Percentiles rank a stretch among this genome's conserved stretches.
These are phyloP conservation scores for Lipomyces spencermartinsiae DNA, from an alignment of 805 yeast genomes.

Conservation along the genomic window DNA sequence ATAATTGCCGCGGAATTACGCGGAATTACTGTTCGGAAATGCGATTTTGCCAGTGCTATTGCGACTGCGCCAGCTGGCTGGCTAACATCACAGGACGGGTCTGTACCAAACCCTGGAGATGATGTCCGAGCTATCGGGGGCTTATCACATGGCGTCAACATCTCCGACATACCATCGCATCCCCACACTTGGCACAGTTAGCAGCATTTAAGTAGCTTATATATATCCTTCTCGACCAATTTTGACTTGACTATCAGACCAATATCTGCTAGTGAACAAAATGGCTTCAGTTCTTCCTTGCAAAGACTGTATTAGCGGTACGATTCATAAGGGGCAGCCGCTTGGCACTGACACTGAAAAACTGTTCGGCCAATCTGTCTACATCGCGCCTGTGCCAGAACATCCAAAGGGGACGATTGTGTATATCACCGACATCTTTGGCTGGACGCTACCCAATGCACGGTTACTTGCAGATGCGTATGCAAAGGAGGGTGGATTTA, in stretches of 20 bases:
- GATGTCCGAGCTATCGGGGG: not conserved
- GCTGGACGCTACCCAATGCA: constrained; percentile 29
- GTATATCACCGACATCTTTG: constrained; percentile 26
- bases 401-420: constrained; percentile 26
- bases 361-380: constrained; percentile 10
- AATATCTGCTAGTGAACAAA: not conserved
- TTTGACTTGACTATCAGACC: not conserved
- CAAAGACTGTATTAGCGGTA: constrained; percentile 16
- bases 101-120: not conserved
- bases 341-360: constrained; percentile 14
- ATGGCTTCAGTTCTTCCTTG: constrained; percentile 17
- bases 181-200: not conserved
- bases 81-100: no score
- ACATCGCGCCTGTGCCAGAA: constrained; percentile 18
- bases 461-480: constrained; percentile 31
- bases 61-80: no score
- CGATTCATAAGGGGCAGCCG: constrained; percentile 18
- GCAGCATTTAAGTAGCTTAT: not conserved
- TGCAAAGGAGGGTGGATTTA: constrained; percentile 27
- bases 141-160: not conserved
- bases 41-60: no score
- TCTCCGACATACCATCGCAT: not conserved
- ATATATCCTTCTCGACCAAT: not conserved
- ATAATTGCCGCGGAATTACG: no score
- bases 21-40: no score